phyloP scores from a whole-genome alignment of 345 rosid genomes.

The Syzygium oleosum region DNA sequence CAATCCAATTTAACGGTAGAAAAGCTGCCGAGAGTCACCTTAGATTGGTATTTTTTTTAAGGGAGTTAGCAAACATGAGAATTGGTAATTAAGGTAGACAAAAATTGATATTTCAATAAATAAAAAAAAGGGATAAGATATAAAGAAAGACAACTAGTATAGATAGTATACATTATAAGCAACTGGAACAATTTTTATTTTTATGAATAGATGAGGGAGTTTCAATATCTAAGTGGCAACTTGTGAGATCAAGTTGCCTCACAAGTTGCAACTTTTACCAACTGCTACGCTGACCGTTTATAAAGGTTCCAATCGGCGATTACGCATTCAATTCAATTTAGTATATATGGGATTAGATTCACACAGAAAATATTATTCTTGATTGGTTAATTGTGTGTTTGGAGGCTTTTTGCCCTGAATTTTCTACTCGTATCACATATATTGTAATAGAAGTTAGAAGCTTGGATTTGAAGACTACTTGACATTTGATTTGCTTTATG shows the following conservation, averaged over 20 bases:
- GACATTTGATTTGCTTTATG: not conserved
- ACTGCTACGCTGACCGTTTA: not conserved
- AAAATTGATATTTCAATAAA: not conserved
- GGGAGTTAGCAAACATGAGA: too few relatives aligned
- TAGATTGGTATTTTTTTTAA: too few relatives aligned
- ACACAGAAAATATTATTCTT: not conserved
- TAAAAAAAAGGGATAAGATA: not conserved
- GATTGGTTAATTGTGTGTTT: not conserved
- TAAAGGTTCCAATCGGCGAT: not conserved
- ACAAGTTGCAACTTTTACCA: not conserved
- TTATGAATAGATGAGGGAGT: not conserved
- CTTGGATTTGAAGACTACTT: not conserved
- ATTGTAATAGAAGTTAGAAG: not conserved
- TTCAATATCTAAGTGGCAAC: not conserved
- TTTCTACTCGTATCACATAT: not conserved
- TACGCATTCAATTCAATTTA: not conserved
- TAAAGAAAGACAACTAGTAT: not conserved
- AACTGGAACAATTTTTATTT: not conserved
- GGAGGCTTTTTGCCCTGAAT: not conserved
- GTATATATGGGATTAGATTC: not conserved
- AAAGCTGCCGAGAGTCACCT: too few relatives aligned
- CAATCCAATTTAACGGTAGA: too few relatives aligned
- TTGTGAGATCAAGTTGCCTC: too few relatives aligned
- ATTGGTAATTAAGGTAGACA: not conserved
- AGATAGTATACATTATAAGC: too few relatives aligned